Percentiles rank a stretch among this genome's conserved stretches.
These are phyloP conservation scores for Leptographium lundbergii DNA, from an alignment of 2,329 filamentous ascomycete genomes.

Conservation along the genomic window DNA sequence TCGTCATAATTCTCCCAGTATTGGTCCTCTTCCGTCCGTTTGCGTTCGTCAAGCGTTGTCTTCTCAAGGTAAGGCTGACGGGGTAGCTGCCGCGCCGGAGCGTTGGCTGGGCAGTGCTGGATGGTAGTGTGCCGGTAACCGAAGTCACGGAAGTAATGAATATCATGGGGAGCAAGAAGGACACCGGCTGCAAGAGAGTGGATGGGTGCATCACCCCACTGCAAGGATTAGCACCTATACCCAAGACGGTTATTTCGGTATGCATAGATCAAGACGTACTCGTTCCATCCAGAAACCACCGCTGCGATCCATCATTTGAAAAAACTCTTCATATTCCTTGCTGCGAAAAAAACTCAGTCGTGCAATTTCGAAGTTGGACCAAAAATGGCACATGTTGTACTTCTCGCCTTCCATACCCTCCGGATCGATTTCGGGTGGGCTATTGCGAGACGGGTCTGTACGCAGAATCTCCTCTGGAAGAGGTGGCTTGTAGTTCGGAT, in stretches of 20 bases:
- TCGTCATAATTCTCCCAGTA: constrained; percentile 88
- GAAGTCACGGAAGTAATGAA: constrained; percentile 98
- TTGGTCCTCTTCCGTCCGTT: constrained; percentile 80
- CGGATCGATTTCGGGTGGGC: constrained; percentile 69
- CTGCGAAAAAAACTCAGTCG: constrained; percentile 90
- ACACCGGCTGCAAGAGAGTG: constrained; percentile 92
- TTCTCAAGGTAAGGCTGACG: constrained; percentile 69
- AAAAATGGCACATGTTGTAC: constrained; percentile 99
- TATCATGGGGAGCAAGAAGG: constrained; percentile 66
- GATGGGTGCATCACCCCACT: constrained; percentile 98
- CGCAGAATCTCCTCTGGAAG: constrained; percentile 72
- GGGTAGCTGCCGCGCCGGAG: constrained; percentile 73
- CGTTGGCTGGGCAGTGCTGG: constrained; percentile 95
- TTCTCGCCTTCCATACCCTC: constrained; percentile 94
- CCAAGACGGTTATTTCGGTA: neutral
- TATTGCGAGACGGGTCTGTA: constrained; percentile 57
- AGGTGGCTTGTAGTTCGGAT: constrained; percentile 51
- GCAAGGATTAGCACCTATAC: constrained; percentile 12
- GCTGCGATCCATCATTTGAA: constrained; percentile 96
- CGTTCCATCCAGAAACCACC: constrained; percentile 99
- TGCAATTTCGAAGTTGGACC: constrained; percentile 99
- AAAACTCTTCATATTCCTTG: constrained; percentile 96
- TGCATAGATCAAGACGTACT: constrained; percentile 34
- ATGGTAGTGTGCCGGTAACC: constrained; percentile 98
- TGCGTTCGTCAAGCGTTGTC: constrained; percentile 70